These are phyloP conservation scores for Omphalotus olearius DNA, from an alignment of 1,284 basidiomycete species.

Conservation along the genomic window DNA sequence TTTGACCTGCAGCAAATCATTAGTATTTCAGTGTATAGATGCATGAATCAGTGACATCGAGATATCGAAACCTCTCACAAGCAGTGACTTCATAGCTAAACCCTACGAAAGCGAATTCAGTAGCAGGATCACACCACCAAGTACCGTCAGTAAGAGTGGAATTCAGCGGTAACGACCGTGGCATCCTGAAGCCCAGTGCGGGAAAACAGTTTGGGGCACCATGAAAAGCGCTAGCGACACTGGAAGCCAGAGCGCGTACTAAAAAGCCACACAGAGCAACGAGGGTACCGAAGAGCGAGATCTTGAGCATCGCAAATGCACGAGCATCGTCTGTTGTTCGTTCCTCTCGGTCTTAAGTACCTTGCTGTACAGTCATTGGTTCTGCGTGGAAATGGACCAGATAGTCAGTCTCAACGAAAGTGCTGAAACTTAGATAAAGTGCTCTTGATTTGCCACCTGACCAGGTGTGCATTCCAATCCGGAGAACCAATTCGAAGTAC, in stretches of 20 bases:
- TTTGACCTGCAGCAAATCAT: slow-evolving; percentile 37
- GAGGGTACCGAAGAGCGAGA: too few species aligned
- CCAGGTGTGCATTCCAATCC: too few species aligned
- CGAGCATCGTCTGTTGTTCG: too few species aligned
- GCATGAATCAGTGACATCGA: not conserved
- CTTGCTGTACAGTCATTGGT: too few species aligned
- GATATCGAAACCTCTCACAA: slow-evolving; percentile 34
- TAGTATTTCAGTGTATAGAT: not conserved
- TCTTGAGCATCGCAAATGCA: too few species aligned
- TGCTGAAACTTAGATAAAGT: too few species aligned
- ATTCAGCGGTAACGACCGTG: slow-evolving; percentile 34
- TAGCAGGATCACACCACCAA: slow-evolving; percentile 64
- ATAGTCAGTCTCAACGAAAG: not conserved
- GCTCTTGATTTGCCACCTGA: not conserved
- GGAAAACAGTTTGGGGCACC: slow-evolving; percentile 42
- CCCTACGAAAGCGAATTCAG: slow-evolving; percentile 68
- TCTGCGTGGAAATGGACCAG: not conserved
- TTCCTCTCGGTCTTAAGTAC: too few species aligned
- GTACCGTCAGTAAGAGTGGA: slow-evolving; percentile 31
- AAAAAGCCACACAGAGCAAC: too few species aligned
- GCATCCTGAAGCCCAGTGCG: slow-evolving; percentile 55
- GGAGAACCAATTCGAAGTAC: too few species aligned
- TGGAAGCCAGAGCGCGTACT: too few species aligned
- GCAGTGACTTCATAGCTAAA: slow-evolving; percentile 67
- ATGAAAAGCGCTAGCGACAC: too few species aligned